Conservation (phyloP, 345 rosid species). For the Brassica cretica region DNA sequence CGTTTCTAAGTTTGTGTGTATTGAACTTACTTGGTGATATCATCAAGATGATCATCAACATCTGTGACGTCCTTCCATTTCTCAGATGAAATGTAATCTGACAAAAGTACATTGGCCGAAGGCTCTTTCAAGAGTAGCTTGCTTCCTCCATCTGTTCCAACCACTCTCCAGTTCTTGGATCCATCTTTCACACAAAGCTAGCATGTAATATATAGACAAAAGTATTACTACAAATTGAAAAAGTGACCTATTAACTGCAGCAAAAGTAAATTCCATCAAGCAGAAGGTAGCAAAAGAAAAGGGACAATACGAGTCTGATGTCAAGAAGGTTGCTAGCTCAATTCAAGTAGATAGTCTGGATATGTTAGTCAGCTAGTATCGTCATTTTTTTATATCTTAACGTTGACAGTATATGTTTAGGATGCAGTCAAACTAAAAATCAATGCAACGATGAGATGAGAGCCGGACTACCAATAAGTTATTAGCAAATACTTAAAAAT, state of each 20-base stretch:
- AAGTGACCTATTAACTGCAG: neutral
- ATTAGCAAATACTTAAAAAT: neutral
- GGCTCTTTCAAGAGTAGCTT: constrained; percentile 72
- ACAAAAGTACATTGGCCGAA: constrained; percentile 66
- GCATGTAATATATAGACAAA: constrained; percentile 7
- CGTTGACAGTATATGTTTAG: neutral
- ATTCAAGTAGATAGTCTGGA: constrained; percentile 17
- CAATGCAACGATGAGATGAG: constrained; percentile 8
- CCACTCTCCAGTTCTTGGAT: constrained; percentile 84
- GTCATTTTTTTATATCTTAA: neutral
- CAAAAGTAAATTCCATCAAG: neutral
- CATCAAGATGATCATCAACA: constrained; percentile 93
- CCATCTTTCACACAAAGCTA: constrained; percentile 86
- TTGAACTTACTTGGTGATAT: constrained; percentile 70
- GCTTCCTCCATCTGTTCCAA: constrained; percentile 66
- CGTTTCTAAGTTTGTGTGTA: neutral
- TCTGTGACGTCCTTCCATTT: constrained; percentile 86
- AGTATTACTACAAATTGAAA: neutral
- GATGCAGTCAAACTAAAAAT: neutral
- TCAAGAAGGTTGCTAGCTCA: neutral
- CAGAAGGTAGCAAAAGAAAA: constrained; percentile 7
- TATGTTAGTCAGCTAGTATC: constrained; percentile 1
- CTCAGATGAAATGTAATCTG: constrained; percentile 69
- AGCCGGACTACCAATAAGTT: neutral
- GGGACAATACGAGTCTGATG: neutral